Conservation (phyloP, 1,284 basidiomycete species). For the Sporisorium scitamineum region DNA sequence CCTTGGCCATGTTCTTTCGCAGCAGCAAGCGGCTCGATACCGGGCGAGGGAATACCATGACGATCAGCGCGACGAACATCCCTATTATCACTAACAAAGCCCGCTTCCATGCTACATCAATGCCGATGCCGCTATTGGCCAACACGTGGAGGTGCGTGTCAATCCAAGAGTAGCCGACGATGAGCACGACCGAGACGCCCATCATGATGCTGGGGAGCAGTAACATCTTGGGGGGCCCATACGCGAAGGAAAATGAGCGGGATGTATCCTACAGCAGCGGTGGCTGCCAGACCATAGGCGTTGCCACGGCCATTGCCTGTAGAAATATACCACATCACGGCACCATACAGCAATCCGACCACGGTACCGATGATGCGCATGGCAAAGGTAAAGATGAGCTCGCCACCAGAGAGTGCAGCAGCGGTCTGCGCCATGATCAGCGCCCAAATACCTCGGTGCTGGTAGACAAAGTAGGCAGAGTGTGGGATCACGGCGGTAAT, state of each 20-base stretch:
- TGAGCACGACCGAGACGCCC: constrained; percentile 76
- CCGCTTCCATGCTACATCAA: constrained; percentile 72
- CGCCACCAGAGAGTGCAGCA: constrained; percentile 58
- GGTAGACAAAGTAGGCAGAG: constrained; percentile 59
- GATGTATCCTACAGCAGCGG: constrained; percentile 79
- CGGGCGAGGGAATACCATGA: constrained; percentile 70
- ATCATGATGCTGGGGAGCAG: constrained; percentile 79
- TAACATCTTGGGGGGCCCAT: constrained; percentile 79
- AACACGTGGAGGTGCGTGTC: constrained; percentile 46
- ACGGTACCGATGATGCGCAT: constrained; percentile 55
- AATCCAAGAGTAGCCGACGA: constrained; percentile 61
- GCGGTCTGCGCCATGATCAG: constrained; percentile 67
- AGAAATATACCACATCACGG: constrained; percentile 77
- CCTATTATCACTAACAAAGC: constrained; percentile 69
- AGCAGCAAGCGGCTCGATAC: constrained; percentile 73
- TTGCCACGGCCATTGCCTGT: constrained; percentile 72
- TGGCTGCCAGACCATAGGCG: constrained; percentile 79
- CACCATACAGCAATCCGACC: constrained; percentile 75
- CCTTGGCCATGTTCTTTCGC: constrained; percentile 72
- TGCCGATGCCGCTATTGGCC: constrained; percentile 70
- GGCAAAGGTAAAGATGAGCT: constrained; percentile 58
- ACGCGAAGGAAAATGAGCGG: constrained; percentile 74
- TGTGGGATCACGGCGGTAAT: constrained; percentile 71
- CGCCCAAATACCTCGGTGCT: constrained; percentile 65
- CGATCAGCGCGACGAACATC: constrained; percentile 60